phyloP scores from a whole-genome alignment of 1,284 basidiomycete genomes.

The Abortiporus biennis region DNA sequence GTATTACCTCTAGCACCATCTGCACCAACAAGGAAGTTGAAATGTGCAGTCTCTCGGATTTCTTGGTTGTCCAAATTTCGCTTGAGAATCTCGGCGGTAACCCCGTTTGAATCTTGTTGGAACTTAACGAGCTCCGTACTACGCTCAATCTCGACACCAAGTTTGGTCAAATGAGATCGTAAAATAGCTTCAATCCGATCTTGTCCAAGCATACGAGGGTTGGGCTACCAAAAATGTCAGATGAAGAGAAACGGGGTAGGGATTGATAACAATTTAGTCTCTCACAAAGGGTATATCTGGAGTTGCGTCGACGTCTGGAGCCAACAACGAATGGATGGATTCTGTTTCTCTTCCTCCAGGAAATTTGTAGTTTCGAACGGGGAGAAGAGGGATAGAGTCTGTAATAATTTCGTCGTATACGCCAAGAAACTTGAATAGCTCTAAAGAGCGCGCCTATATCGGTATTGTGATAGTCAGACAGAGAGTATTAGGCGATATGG shows the following conservation, averaged over 20 bases:
- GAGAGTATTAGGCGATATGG: not conserved
- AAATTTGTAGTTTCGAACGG: conserved; percentile 12
- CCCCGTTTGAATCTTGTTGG: conserved; percentile 19
- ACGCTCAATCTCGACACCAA: conserved; percentile 24
- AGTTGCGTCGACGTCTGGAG: conserved; percentile 13
- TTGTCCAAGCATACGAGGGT: conserved; percentile 20
- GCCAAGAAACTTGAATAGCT: conserved; percentile 17
- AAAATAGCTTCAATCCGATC: conserved; percentile 23
- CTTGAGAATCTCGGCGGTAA: conserved; percentile 14
- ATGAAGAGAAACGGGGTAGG: not conserved
- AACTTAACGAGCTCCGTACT: conserved; percentile 21
- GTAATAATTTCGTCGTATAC: conserved; percentile 10
- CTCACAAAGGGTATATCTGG: conserved; percentile 18
- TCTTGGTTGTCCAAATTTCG: conserved; percentile 7
- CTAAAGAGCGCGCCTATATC: conserved; percentile 15
- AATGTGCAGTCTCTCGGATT: conserved; percentile 10
- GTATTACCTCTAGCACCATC: conserved; percentile 30
- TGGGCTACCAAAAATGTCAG: no score
- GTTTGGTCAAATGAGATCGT: conserved; percentile 20
- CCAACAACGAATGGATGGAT: conserved; percentile 9
- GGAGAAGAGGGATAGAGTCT: not conserved
- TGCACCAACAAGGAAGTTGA: conserved; percentile 27
- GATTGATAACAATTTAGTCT: not conserved
- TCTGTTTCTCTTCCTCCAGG: conserved; percentile 13
- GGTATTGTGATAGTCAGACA: no score